A percentile compares a stretch with the other conserved stretches of the same genome.
Conservation (phyloP, 208 protist species). For the Crithidia acanthocephali region DNA sequence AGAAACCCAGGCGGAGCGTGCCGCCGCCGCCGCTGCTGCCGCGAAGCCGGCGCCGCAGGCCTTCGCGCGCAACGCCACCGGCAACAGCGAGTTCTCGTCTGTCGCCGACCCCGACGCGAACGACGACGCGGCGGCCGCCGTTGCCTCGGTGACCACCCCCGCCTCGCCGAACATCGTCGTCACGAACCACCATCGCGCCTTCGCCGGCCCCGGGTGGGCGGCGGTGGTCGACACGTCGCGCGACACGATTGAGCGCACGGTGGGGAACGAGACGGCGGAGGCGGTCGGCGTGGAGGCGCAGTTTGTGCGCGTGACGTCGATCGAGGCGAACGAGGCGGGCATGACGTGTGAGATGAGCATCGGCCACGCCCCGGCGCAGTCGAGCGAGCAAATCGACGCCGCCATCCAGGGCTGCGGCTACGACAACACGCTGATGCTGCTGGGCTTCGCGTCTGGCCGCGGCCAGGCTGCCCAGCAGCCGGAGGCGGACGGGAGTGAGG, state of each 20-base stretch:
- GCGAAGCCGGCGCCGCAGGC: conserved; percentile 17
- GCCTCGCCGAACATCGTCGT: conserved; percentile 30
- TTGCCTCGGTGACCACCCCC: conserved; percentile 23
- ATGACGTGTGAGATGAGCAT: conserved; percentile 46
- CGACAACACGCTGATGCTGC: conserved; percentile 34
- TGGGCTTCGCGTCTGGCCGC: conserved; percentile 14
- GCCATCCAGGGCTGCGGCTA: conserved; percentile 37
- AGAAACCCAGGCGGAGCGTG: background rate
- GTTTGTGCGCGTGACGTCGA: conserved; percentile 42
- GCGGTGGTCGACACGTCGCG: conserved; percentile 34
- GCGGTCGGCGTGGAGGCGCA: conserved; percentile 41
- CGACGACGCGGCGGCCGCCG: conserved; percentile 2
- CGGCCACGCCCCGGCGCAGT: conserved; percentile 26
- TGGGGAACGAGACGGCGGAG: conserved; percentile 44
- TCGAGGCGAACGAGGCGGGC: conserved; percentile 29
- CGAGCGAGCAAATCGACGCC: conserved; percentile 25
- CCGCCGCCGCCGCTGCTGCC: conserved; percentile 12
- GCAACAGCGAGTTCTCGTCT: conserved; percentile 34
- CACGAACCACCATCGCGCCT: conserved; percentile 31
- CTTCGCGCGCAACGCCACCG: conserved; percentile 17
- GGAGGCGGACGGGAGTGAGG: background rate
- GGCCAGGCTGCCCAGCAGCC: background rate
- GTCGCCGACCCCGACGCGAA: conserved; percentile 19
- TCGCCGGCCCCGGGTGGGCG: conserved; percentile 42
- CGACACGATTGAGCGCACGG: conserved; percentile 51